Evolutionary conservation across 257 asterid species (phyloP).

Genomic region (Nicotiana undulata): DNA sequence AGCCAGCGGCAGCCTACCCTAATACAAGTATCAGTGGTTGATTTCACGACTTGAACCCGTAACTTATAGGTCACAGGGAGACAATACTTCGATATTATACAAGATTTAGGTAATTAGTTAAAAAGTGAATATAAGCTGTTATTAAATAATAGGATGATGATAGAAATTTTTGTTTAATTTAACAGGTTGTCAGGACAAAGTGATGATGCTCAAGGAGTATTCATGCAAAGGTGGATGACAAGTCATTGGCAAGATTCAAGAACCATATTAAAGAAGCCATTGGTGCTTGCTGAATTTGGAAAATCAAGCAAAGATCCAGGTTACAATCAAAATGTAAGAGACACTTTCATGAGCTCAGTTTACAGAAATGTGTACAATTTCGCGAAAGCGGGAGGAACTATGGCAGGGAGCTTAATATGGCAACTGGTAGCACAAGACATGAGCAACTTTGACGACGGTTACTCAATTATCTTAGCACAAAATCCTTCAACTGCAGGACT

Average conservation of each 20-base stretch:
- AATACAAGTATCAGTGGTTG: too few relatives aligned
- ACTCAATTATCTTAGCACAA: slow-evolving; percentile 34
- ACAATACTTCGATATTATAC: not conserved
- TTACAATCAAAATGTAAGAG: slow-evolving; percentile 23
- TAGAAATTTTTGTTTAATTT: too few relatives aligned
- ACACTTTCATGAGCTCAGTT: slow-evolving; percentile 19
- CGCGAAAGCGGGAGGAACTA: slow-evolving; percentile 39
- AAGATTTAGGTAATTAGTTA: not conserved
- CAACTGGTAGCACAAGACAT: slow-evolving; percentile 51
- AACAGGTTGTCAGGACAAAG: slow-evolving; percentile 31
- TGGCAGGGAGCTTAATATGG: slow-evolving; percentile 56
- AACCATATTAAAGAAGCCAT: slow-evolving; percentile 32
- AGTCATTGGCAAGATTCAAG: slow-evolving; percentile 39
- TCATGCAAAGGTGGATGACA: slow-evolving; percentile 37
- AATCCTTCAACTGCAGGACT: slow-evolving; percentile 38
- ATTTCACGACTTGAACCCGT: too few relatives aligned
- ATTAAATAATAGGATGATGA: not conserved
- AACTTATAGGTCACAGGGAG: too few relatives aligned
- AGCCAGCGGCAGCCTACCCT: too few relatives aligned
- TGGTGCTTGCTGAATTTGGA: slow-evolving; percentile 44
- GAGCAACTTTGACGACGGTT: slow-evolving; percentile 51
- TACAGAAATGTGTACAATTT: slow-evolving; percentile 25
- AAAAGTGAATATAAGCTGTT: too few relatives aligned
- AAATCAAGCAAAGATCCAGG: slow-evolving; percentile 43
- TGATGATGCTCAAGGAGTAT: slow-evolving; percentile 27